Conservation (phyloP, 495 filamentous ascomycete genomes). For the Choiromyces venosus region DNA sequence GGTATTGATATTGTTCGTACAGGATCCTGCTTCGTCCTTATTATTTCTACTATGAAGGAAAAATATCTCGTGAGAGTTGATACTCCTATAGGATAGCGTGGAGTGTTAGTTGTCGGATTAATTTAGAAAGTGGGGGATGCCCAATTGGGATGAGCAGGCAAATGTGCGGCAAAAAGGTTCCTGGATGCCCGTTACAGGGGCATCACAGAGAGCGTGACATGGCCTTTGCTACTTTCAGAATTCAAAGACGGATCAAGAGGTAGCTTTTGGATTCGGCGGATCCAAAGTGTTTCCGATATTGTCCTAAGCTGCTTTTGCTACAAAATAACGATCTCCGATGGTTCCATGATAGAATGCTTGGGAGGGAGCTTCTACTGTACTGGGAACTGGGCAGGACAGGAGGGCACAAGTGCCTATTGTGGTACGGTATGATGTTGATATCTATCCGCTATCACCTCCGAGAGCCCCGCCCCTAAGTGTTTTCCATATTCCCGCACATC, state of each 20-base stretch:
- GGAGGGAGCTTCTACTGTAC: not conserved
- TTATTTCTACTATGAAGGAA: not conserved
- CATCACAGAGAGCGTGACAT: not conserved
- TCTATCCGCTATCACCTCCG: not conserved
- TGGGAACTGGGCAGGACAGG: not conserved
- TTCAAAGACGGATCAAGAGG: not conserved
- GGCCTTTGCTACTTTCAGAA: not conserved
- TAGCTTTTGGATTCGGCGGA: not conserved
- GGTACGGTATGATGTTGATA: not conserved
- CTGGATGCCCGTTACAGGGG: not conserved
- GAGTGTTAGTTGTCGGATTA: not conserved
- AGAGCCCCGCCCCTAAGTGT: not conserved
- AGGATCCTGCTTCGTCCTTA: not conserved
- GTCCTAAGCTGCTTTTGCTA: not conserved
- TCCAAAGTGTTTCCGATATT: not conserved
- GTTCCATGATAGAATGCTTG: not conserved
- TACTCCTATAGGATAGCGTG: not conserved
- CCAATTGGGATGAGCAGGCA: not conserved
- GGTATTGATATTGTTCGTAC: not conserved
- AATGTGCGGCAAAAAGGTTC: not conserved
- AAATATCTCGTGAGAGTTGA: not conserved
- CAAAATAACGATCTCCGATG: not conserved
- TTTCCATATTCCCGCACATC: not conserved
- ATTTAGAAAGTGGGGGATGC: not conserved
- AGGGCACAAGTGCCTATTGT: not conserved